Evolutionary conservation across 169 alveolate genomes (phyloP).

Genomic region (Cryptosporidium felis): DNA sequence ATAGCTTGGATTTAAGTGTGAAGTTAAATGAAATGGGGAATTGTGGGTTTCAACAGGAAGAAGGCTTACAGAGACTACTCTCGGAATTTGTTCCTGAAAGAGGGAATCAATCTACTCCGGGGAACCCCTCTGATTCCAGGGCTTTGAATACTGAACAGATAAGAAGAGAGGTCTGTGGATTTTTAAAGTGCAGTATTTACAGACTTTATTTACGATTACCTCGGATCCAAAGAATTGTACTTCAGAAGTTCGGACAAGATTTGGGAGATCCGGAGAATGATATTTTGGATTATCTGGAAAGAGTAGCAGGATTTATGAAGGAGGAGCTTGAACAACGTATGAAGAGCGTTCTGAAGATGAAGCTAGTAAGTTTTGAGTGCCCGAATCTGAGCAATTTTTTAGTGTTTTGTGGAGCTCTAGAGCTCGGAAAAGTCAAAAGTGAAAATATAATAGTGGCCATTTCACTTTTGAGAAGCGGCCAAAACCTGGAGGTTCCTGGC

Average conservation of each 20-base stretch:
- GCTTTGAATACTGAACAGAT: too few species aligned
- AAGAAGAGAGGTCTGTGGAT: conserved; percentile 19
- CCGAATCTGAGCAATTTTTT: conserved; percentile 1
- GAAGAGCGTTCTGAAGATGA: background rate
- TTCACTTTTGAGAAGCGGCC: background rate
- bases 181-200: conserved; percentile 7
- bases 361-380: conserved; percentile 21
- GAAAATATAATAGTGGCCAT: conserved; percentile 22
- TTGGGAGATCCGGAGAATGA: background rate
- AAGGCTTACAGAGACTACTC: too few species aligned
- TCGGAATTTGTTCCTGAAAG: too few species aligned
- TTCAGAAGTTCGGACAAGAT: background rate
- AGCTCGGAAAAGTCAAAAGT: background rate
- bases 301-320: conserved; percentile 7
- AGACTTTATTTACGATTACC: background rate
- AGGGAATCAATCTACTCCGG: too few species aligned
- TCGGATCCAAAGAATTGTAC: background rate
- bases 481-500: background rate
- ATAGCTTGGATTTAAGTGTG: too few species aligned
- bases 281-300: background rate
- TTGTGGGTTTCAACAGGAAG: too few species aligned
- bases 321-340: conserved; percentile 44
- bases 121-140: too few species aligned
- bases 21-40: too few species aligned
- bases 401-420: conserved; percentile 29